Conservation (phyloP, 352 stramenopile species). For the Pythium folliculosum region DNA sequence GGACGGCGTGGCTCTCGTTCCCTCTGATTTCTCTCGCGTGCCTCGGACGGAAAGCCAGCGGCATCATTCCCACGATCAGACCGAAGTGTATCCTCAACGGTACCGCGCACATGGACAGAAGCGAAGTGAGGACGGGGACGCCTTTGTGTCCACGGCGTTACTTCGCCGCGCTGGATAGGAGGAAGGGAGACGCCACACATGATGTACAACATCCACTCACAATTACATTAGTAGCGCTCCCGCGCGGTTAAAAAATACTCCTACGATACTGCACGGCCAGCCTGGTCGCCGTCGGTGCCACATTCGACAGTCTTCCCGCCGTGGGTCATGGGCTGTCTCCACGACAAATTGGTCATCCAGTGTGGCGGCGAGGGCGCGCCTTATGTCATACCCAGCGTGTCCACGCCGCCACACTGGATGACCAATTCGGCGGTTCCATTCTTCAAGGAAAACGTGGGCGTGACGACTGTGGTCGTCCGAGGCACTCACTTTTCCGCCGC, state of each 20-base stretch:
- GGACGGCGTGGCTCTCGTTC: neutral
- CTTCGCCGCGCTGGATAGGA: neutral
- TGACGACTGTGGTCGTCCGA: neutral
- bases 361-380: neutral
- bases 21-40: constrained; percentile 21
- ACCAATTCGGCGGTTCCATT: neutral
- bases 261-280: neutral
- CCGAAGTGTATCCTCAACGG: too few species aligned
- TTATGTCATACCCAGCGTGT: neutral
- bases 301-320: neutral
- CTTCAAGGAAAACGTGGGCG: neutral
- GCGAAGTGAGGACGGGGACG: neutral
- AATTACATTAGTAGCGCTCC: neutral
- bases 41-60: constrained; percentile 48
- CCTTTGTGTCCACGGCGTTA: neutral
- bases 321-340: too few species aligned
- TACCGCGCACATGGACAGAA: neutral
- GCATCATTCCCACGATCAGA: too few species aligned
- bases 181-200: too few species aligned
- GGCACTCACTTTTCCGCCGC: neutral
- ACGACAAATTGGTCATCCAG: neutral
- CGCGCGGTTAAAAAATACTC: neutral
- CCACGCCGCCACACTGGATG: neutral
- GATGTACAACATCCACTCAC: neutral
- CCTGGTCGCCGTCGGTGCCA: too few species aligned